phyloP scores from a whole-genome alignment of 495 filamentous ascomycete species.

The Aspergillus heteromorphus region DNA sequence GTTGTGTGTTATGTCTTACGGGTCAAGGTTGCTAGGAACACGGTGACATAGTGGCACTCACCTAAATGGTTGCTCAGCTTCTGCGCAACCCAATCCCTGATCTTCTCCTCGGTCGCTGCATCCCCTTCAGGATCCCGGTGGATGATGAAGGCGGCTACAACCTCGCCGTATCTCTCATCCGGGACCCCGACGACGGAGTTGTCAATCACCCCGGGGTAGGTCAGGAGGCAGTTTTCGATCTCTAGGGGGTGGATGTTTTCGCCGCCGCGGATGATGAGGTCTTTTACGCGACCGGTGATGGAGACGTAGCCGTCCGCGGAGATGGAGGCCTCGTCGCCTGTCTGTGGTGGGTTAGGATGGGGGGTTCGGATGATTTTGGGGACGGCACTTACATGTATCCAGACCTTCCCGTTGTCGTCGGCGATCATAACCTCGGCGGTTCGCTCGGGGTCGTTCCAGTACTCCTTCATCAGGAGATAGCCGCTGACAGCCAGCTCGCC shows the following conservation, averaged over 20 bases:
- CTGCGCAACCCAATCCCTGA: slow-evolving; percentile 67
- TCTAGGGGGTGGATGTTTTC: slow-evolving; percentile 97
- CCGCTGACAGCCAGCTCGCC: slow-evolving; percentile 84
- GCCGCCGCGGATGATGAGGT: slow-evolving; percentile 87
- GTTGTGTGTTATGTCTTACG: too few species aligned
- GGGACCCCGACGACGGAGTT: slow-evolving; percentile 79
- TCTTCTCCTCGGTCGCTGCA: slow-evolving; percentile 36
- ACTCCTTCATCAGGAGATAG: slow-evolving; percentile 86
- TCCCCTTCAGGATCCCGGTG: slow-evolving; percentile 23
- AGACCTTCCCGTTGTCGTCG: slow-evolving; percentile 55
- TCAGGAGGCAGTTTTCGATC: slow-evolving; percentile 85
- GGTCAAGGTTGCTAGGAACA: background rate
- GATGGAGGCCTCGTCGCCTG: slow-evolving; percentile 90
- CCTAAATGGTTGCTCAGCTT: slow-evolving; percentile 70
- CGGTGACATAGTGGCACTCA: slow-evolving; percentile 26
- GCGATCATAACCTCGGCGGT: slow-evolving; percentile 67
- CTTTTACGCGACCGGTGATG: slow-evolving; percentile 79
- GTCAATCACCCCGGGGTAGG: slow-evolving; percentile 61
- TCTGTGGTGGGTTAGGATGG: slow-evolving; percentile 32
- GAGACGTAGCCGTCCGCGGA: slow-evolving; percentile 60
- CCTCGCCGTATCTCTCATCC: slow-evolving; percentile 80
- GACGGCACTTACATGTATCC: slow-evolving; percentile 58
- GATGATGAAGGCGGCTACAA: slow-evolving; percentile 78
- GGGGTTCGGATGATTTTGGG: background rate
- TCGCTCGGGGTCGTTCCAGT: slow-evolving; percentile 67